A percentile compares a stretch with the other conserved stretches of the same genome.
Conservation (phyloP, 176 grass and related monocot genomes). For the Otatea glauca region DNA sequence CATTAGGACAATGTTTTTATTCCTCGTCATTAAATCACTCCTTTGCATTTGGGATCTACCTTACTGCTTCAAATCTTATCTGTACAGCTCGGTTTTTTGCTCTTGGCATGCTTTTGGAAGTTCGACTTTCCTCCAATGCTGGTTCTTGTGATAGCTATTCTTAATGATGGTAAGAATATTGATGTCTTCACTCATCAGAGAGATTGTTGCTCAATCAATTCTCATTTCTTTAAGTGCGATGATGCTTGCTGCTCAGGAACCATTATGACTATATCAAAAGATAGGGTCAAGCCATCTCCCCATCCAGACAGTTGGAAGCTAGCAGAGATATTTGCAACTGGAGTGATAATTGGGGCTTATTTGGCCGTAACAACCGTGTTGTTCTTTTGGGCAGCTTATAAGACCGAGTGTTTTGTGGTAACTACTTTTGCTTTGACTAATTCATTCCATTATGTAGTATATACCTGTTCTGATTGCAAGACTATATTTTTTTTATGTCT, state of each 20-base stretch:
- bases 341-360: conserved; percentile 61
- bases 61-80: conserved; percentile 17
- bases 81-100: conserved; percentile 63
- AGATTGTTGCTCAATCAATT: background rate
- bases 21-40: background rate
- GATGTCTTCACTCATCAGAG: conserved; percentile 3
- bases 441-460: background rate
- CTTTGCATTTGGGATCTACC: conserved; percentile 28
- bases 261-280: conserved; percentile 75
- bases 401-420: conserved; percentile 59
- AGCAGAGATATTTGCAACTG: conserved; percentile 68
- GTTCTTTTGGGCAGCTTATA: conserved; percentile 58
- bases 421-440: conserved; percentile 17
- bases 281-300: conserved; percentile 72
- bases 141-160: conserved; percentile 69
- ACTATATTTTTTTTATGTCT: background rate
- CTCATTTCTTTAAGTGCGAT: background rate
- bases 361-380: conserved; percentile 59
- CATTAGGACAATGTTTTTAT: background rate
- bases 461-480: background rate
- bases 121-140: conserved; percentile 66
- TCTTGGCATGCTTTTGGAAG: conserved; percentile 56
- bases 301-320: conserved; percentile 67
- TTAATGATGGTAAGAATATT: conserved; percentile 62
- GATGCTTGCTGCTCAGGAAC: conserved; percentile 49